Evolutionary conservation across 148 eudicot genomes (phyloP).

Genomic region (Dysphania ambrosioides): DNA sequence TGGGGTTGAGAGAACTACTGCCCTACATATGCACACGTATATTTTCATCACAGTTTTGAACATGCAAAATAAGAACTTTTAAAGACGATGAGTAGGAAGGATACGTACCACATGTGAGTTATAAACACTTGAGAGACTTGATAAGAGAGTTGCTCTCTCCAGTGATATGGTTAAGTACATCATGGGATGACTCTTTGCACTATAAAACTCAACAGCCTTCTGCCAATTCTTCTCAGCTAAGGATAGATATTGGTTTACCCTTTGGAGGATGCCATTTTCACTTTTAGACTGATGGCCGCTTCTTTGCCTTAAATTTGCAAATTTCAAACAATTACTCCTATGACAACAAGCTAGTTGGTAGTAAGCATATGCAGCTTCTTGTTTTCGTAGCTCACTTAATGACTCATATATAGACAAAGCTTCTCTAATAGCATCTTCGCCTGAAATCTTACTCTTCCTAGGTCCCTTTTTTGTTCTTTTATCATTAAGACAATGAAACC

Average conservation of each 20-base stretch:
- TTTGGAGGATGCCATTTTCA: slow-evolving; percentile 51
- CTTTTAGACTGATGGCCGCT: slow-evolving; percentile 39
- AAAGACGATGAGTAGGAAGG: not conserved
- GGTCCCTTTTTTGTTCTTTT: slow-evolving; percentile 45
- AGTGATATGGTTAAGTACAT: slow-evolving; percentile 70
- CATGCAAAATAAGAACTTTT: too few relatives aligned
- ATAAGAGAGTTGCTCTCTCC: slow-evolving; percentile 59
- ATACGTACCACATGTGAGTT: slow-evolving; percentile 59
- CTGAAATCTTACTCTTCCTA: slow-evolving; percentile 68
- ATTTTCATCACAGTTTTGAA: too few relatives aligned
- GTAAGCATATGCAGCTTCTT: slow-evolving; percentile 95
- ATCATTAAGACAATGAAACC: slow-evolving; percentile 22
- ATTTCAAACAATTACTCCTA: slow-evolving; percentile 72
- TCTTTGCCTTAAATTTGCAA: slow-evolving; percentile 42
- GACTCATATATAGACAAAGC: slow-evolving; percentile 81
- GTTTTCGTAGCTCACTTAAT: slow-evolving; percentile 76
- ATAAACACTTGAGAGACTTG: slow-evolving; percentile 48
- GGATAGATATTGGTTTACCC: slow-evolving; percentile 73
- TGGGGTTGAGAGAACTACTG: too few relatives aligned
- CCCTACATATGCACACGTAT: too few relatives aligned
- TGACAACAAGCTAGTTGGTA: slow-evolving; percentile 89
- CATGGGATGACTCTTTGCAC: slow-evolving; percentile 56
- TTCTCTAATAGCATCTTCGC: slow-evolving; percentile 87
- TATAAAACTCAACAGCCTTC: slow-evolving; percentile 73
- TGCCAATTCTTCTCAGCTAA: slow-evolving; percentile 97